Base-by-base conservation (phyloP, 306 rosid genomes). In the Sphenostylis stenocarpa region DNA sequence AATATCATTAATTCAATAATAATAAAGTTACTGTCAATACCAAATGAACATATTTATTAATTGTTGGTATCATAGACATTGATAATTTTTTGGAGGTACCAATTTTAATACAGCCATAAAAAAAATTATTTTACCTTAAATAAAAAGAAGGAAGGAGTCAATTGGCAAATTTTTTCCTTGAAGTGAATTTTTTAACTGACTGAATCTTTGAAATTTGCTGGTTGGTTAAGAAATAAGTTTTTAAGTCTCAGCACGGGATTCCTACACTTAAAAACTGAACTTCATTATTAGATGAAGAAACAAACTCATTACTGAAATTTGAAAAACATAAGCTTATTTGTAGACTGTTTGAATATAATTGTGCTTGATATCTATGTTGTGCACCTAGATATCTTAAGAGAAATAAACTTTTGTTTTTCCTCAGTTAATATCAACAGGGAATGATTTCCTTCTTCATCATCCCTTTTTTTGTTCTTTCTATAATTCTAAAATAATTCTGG, bases 241-340 rank as follows among this genome's bases (percentile, higher is more conserved):
- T 33, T 15, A 7, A 0, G 16, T 38, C 65, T 47, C 65, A 48
- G 34, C n/a, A 11, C 38, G 14, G 56, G 7, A 70, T 23, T 48
- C n/a, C 39, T 36, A n/a, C 5, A 24, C 73, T 17, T 51, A 20
- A 19, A 12, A 72, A 29, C 31, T 57, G 58, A 79, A 49, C 34
- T 49, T 61, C 11, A 34, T 78, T 70, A 34, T 78, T 70, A 36
- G 77, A n/a, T 7, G 66, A 63, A 48, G 51, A 72, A 72, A 31
- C 10, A 12, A 44, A 36, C 3, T 26, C 3, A 24, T 19, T 2
- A n/a, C 15, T 56, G 43, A 56, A 57, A 31, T 31, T 57, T 44
- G 53, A 56, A 44, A 44, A 44, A 57, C 57, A 23, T 58, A 60
- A 69, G 33, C 48, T 19, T 58, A 55, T 31, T 14, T 10, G 3